phyloP scores from a whole-genome alignment of 2,329 filamentous ascomycete species.

The Neocatenulostroma microsporum region DNA sequence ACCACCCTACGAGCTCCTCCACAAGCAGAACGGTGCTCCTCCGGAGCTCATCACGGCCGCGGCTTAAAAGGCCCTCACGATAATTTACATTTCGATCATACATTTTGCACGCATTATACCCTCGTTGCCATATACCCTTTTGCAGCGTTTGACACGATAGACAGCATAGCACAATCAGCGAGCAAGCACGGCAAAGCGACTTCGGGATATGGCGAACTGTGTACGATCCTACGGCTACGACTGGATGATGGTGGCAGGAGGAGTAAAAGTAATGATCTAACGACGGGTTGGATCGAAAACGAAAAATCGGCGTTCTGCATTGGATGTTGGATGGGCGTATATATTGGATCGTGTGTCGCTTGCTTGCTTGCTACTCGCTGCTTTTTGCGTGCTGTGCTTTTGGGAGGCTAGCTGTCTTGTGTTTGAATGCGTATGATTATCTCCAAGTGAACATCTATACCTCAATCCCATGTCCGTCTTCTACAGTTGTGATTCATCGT shows the following conservation, averaged over 20 bases:
- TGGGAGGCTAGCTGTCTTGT: too few species aligned
- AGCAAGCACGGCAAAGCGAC: slow-evolving; percentile 6
- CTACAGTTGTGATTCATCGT: too few species aligned
- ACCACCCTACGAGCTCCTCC: slow-evolving; percentile 62
- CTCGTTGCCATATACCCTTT: slow-evolving; percentile 23
- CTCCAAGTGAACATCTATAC: too few species aligned
- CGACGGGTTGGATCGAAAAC: too few species aligned
- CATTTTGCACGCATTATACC: slow-evolving; percentile 11
- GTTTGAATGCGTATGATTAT: too few species aligned
- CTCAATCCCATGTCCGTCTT: too few species aligned
- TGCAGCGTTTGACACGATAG: slow-evolving; percentile 17
- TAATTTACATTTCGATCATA: slow-evolving; percentile 5
- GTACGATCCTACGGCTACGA: slow-evolving; percentile 3
- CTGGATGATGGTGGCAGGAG: background rate
- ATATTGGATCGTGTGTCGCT: too few species aligned
- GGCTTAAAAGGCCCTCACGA: slow-evolving; percentile 12
- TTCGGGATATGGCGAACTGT: background rate
- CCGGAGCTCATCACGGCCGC: slow-evolving; percentile 30
- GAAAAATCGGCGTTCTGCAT: too few species aligned
- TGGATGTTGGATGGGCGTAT: too few species aligned
- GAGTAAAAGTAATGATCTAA: slow-evolving; percentile 4
- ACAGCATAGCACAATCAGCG: slow-evolving; percentile 9
- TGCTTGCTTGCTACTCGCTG: too few species aligned
- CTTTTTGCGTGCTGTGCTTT: too few species aligned
- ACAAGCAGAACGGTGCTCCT: slow-evolving; percentile 32